Base-by-base conservation (phyloP, 164 flowering plant genomes). In the Akebia trifoliata region DNA sequence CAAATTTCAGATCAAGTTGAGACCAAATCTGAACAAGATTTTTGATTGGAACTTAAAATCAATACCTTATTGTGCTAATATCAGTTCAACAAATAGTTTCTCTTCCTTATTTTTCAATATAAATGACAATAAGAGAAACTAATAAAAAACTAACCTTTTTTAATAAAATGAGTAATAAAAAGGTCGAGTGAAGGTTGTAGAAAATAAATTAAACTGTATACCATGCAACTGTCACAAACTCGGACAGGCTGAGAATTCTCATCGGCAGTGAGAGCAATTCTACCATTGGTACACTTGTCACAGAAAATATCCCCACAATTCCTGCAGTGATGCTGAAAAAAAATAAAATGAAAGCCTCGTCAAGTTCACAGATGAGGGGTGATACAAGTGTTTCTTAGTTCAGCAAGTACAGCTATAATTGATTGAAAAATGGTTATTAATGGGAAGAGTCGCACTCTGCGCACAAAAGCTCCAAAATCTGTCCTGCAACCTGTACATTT, bases 231-330 rank as follows among this genome's bases (percentile, higher is more conserved):
- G 54, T 90, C 98, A 73, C 97, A 93, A 69, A 93, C 98, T 58
- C 98, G 80, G 55, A 90, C 98, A 14, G 78, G 82, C 61, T 75
- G 96, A 66, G 95, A 92, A 71, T 84, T 76, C 68, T 86, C 94
- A 7, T 93, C 97, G 44, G 82, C 81, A 42, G 90, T 93, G 24
- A 93, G 85, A 63, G 97, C 84, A 66, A 78, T 85, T 76, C 97
- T 81, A 31, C 98, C 98, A 11, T 73, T 83, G 45, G 98, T 93
- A 67, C 98, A 93, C 74, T 87, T 93, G 74, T 87, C 97, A 75
- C 99, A 93, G 69, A 90, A 93, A 54, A 93, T 84, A 74, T 93
- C 99, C 61, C 99, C 97, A 74, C 98, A 93, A 59, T 90, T 87
- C 69, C 99, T 71, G 72, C 97, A 90, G 60, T 90, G 99, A 74